Base-by-base conservation (phyloP, 2,329 filamentous ascomycete genomes). In the Colletotrichum cordylinicola region DNA sequence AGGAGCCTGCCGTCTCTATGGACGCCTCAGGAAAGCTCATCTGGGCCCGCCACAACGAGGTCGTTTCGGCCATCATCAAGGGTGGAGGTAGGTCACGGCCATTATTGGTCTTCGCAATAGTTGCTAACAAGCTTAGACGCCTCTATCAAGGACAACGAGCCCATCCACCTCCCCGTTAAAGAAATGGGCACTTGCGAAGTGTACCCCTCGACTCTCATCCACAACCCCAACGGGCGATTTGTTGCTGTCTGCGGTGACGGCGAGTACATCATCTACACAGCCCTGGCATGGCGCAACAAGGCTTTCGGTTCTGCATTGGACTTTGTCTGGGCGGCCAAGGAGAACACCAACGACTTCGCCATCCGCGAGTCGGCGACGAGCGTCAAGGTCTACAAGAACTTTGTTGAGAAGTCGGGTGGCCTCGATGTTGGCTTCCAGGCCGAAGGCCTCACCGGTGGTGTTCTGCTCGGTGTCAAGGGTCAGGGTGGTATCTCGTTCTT, bases 211-310 rank as follows among this genome's bases (percentile, higher is more conserved):
- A 98, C 96, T 0, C 90, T 99, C 67, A 91, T 95, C 43, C 97
- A 99, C 87, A 98, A 96, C n/a, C 95, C 97, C 43, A 99, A 99
- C 80, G 96, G 96, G 67, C 93, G 96, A 76, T 97, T 97, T 79
- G 95, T 97, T 65, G 85, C 88, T 21, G 88, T 90, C 64, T 98
- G 96, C 79, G 97, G 97, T 79, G 97, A 99, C 83, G 97, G 97
- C 77, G 97, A 99, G 86, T 99, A 98, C 87, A 98, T 98, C 84
- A 98, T 98, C 81, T 98, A 98, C 88, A 98, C 97, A 33, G 96
- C 97, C 72, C 90, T 98, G 74, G 96, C 96, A 4, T 98, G 98
- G 91, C 93, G 97, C 83, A 98, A 99, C 87, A 98, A 98, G 88
- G 96, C 96, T 5, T 99, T 99, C 82, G 97, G 97, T 27, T 96